These are phyloP conservation scores for Paracorniculantispora psalliotae DNA, from an alignment of 2,329 filamentous ascomycete species.

Conservation along the genomic window DNA sequence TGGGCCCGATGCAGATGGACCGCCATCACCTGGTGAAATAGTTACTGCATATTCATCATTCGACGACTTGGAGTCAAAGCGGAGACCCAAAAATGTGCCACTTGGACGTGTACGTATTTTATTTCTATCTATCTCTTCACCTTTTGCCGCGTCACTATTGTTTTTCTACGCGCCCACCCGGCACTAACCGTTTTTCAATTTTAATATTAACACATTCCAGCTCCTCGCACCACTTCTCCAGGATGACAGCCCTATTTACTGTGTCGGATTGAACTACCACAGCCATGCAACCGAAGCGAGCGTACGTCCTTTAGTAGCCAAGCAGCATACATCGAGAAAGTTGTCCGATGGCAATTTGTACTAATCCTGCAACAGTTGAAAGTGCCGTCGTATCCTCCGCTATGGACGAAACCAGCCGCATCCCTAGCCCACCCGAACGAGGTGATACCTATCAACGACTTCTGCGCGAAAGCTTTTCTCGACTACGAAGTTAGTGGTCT, in stretches of 20 bases:
- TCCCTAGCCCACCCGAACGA: constrained; percentile 17
- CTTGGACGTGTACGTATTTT: not conserved
- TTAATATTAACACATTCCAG: not conserved
- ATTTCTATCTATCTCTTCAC: too few relatives aligned
- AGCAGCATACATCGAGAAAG: not conserved
- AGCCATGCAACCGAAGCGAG: constrained; percentile 22
- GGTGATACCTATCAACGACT: not conserved
- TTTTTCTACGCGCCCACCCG: not conserved
- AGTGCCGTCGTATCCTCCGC: constrained; percentile 13
- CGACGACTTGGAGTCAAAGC: not conserved
- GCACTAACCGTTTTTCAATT: not conserved
- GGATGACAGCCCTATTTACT: constrained; percentile 17
- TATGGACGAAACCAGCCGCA: constrained; percentile 19
- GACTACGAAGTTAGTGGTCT: constrained; percentile 37
- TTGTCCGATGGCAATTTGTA: not conserved
- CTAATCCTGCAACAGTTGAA: constrained; percentile 9
- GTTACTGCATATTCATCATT: not conserved
- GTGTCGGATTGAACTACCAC: constrained; percentile 24
- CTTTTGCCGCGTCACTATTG: too few relatives aligned
- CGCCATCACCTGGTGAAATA: not conserved
- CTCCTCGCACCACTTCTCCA: constrained; percentile 5
- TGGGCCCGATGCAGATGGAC: constrained; percentile 6
- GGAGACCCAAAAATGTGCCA: not conserved
- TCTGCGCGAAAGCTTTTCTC: constrained; percentile 24
- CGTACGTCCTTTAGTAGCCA: constrained; percentile 1